Base-by-base conservation (phyloP, 108 stramenopile species). In the Discostella pseudostelligera region DNA sequence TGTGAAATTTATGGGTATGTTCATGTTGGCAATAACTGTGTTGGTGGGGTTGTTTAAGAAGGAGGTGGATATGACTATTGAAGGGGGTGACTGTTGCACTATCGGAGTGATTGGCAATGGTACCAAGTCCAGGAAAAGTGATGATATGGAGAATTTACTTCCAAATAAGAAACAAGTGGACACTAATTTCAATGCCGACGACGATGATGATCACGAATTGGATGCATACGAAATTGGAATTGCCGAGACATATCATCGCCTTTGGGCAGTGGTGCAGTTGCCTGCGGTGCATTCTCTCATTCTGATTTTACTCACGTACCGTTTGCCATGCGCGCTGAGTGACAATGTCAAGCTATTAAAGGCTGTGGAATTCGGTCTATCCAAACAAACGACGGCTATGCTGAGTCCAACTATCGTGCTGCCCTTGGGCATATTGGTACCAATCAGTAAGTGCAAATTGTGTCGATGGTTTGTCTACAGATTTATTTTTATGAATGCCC, bases 331-430 rank as follows among this genome's bases (percentile, higher is more conserved):
- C 26, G 90, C 94, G 14, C 51, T 95, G 20, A 74, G 77, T 24
- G 91, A 95, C 79, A 95, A 95, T 68, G 93, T 91, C 28, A 95
- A 95, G 64, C 92, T 95, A 67, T 62, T 95, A 14, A 92, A 92
- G 71, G 93, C 90, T 0, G 88, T 91, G 25, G 90, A 95, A 72
- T 89, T 79, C 42, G 93, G 93, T 13, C 45, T 95, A 11, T 78
- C 76, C 54, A 92, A 92, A 72, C 87, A 87, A 49, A 92, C 93
- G 21, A 91, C 89, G 1, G 90, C 93, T 14, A 44, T 95, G 11
- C 57, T 95, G 32, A 87, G 90, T 25, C 93, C 93, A 6, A 87
- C 87, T 21, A 74, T 95, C 19, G 88, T 95, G 49, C 50, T 93
- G n/a, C 93, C 93, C 2, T 64, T 96, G 49, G 93, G 92, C 3